A percentile compares a stretch with the other conserved stretches of the same genome.
phyloP scores from a whole-genome alignment of 2,329 filamentous ascomycete species.

The Chaetomium strumarium region DNA sequence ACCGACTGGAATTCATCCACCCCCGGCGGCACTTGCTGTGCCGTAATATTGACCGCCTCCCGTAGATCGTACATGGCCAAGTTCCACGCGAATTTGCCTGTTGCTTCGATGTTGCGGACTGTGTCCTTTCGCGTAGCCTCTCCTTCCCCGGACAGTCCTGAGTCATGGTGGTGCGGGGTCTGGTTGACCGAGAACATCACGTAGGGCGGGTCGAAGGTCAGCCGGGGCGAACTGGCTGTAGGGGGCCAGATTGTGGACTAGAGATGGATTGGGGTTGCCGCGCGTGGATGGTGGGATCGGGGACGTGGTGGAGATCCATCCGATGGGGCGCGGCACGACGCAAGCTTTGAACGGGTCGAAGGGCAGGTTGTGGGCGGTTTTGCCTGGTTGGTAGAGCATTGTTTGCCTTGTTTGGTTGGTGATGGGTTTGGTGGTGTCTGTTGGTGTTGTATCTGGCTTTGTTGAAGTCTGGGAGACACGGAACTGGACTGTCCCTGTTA shows the following conservation, averaged over 20 bases:
- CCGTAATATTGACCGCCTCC: conserved; percentile 49
- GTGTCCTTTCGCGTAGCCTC: conserved; percentile 45
- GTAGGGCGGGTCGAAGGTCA: conserved; percentile 57
- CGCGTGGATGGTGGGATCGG: conserved; percentile 10
- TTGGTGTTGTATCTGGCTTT: no score
- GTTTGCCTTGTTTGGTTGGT: no score
- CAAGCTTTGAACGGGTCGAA: conserved; percentile 40
- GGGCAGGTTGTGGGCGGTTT: conserved; percentile 21
- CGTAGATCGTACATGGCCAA: conserved; percentile 52
- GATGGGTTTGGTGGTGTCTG: no score
- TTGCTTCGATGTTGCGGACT: conserved; percentile 49
- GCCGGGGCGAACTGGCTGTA: conserved; percentile 59
- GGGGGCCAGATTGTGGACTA: conserved; percentile 49
- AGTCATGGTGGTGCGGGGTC: conserved; percentile 29
- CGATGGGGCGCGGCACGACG: conserved; percentile 55
- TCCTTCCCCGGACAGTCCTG: no score
- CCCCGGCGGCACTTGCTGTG: conserved; percentile 42
- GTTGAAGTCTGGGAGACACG: no score
- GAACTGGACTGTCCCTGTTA: no score
- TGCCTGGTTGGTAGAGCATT: conserved; percentile 24
- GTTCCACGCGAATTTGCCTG: conserved; percentile 54
- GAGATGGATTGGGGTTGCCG: conserved; percentile 27
- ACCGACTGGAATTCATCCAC: conserved; percentile 51
- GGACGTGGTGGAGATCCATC: conserved; percentile 56
- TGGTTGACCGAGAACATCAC: conserved; percentile 58